Evolutionary conservation across 2,329 filamentous ascomycete species (phyloP).

Genomic region (Alternaria arbusti): DNA sequence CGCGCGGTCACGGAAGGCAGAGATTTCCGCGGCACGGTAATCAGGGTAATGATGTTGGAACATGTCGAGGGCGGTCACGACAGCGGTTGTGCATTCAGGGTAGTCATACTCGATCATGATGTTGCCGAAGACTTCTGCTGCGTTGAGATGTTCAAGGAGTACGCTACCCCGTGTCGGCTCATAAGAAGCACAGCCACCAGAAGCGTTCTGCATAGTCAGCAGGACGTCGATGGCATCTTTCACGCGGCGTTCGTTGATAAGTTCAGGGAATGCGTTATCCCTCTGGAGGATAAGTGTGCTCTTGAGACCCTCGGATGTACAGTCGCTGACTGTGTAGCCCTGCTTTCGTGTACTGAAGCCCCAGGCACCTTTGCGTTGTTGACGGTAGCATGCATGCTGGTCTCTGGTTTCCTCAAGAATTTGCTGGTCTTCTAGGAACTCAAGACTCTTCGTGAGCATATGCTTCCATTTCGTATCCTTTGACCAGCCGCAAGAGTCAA

Average conservation of each 20-base stretch:
- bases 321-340: conserved; percentile 95
- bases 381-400: conserved; percentile 82
- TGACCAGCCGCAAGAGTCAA: conserved; percentile 80
- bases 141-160: conserved; percentile 84
- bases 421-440: conserved; percentile 89
- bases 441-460: conserved; percentile 82
- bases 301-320: conserved; percentile 89
- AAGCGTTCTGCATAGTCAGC: conserved; percentile 86
- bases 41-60: conserved; percentile 83
- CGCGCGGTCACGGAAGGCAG: conserved; percentile 72
- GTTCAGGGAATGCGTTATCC: conserved; percentile 70
- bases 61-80: conserved; percentile 82
- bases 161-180: conserved; percentile 81
- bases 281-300: conserved; percentile 84
- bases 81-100: conserved; percentile 95
- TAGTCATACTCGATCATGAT: conserved; percentile 99
- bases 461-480: conserved; percentile 76
- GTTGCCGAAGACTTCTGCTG: conserved; percentile 91
- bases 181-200: conserved; percentile 88
- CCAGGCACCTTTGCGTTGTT: conserved; percentile 92
- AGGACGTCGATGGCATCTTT: conserved; percentile 90
- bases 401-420: conserved; percentile 83
- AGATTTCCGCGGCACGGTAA: conserved; percentile 79
- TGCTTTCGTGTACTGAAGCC: conserved; percentile 92
- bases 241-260: conserved; percentile 78